A percentile compares a stretch with the other conserved stretches of the same genome.
phyloP scores from a whole-genome alignment of 345 rosid genomes.

The Salix arbutifolia region DNA sequence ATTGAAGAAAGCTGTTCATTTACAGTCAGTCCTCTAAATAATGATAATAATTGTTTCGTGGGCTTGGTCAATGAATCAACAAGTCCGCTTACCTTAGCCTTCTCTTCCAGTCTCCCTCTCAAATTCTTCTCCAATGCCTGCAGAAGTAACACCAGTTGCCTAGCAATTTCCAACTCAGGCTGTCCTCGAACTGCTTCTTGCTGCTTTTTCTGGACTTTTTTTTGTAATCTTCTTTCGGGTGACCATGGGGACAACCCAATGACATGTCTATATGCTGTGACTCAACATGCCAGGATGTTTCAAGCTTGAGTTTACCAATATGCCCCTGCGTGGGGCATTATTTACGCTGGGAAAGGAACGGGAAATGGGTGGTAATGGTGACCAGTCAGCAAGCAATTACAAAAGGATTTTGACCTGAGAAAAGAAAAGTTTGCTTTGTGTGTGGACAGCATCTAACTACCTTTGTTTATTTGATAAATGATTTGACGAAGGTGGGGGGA shows the following conservation, averaged over 20 bases:
- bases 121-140: slow-evolving; percentile 23
- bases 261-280: not conserved
- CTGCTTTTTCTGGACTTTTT: not conserved
- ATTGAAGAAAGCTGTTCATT: slow-evolving; percentile 18
- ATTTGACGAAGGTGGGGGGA: slow-evolving; percentile 5
- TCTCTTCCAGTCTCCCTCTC: slow-evolving; percentile 1
- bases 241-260: not conserved
- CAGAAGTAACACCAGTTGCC: not conserved
- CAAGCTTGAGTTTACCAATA: not conserved
- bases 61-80: slow-evolving; percentile 18
- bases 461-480: not conserved
- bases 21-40: not conserved
- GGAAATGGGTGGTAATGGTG: not conserved
- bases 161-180: slow-evolving; percentile 13
- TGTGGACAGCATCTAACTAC: slow-evolving; percentile 12
- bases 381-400: slow-evolving; percentile 29
- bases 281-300: not conserved
- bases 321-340: not conserved
- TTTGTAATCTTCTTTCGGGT: not conserved
- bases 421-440: not conserved
- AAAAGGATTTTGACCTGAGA: slow-evolving; percentile 16
- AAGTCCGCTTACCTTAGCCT: slow-evolving; percentile 18
- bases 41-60: not conserved
- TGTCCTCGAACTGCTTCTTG: not conserved
- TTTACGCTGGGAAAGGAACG: not conserved